Evolutionary conservation across 805 yeast species (phyloP), one percentile per base, ranked within the genome.

Genomic region (Candida arabinofermentans): DNA sequence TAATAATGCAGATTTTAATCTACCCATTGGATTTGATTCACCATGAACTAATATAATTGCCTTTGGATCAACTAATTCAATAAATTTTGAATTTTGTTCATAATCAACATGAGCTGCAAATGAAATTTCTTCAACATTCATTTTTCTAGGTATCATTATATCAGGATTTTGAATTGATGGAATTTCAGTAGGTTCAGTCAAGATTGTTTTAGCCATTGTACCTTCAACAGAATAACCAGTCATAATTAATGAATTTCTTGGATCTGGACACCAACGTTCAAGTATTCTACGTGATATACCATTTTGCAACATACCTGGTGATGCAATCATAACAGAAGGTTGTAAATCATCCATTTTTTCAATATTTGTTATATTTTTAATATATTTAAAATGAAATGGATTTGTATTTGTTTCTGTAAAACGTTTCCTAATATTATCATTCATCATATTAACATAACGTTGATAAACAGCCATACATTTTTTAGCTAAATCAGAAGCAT

Each of bases 31-130:
- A 54, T 87, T 89, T 2, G 93, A 81, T 57, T 93, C 99, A 10
- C 99, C 99, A 63, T 93, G 99, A 2, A 93, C 99, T 41, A 93
- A 72, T 44, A 91, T 88, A 46, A 93, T 86, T 41, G 85, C 81
- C 44, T 75, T 75, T 0, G 99, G 96, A 44, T 84, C 83, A 2
- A 93, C 87, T 45, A 81, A 70, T 51, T 90, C 96, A 44, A 93
- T 93, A 57, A 93, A 93, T 42, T 85, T 86, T 1, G 96, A 71
- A 53, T 93, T 93, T 58, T 93, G 96, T 54, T 86, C 88, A 63
- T 84, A 93, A 60, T 93, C 99, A 18, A 93, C 99, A 64, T 93
- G 99, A 0, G 99, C 99, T n/a, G 99, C 98, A 71, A 93, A 93
- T 1, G 98, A 90, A 4, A 93, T 83, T 62, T 93, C 99, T 50